Conservation (phyloP, 306 rosid genomes). For the Fragaria iinumae region DNA sequence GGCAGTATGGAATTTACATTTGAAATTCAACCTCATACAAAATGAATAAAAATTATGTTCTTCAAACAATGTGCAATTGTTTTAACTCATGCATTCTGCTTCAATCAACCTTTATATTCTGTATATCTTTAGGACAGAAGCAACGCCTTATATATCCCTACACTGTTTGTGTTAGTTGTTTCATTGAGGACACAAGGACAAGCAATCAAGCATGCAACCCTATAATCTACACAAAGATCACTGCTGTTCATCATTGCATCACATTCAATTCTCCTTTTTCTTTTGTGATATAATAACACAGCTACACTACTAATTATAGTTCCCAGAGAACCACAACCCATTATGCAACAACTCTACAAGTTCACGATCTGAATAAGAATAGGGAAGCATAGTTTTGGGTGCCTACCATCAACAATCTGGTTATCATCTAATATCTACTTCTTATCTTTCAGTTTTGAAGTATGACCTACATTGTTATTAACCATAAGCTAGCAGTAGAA, state of each 20-base stretch:
- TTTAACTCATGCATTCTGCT: neutral
- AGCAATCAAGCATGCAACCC: neutral
- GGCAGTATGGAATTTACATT: neutral
- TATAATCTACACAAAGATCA: neutral
- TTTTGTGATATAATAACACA: neutral
- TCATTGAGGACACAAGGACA: neutral
- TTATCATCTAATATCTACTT: neutral
- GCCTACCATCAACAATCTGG: neutral
- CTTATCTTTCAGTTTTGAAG: neutral
- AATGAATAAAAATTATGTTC: neutral
- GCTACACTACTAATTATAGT: neutral
- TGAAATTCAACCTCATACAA: neutral
- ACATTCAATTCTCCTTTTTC: neutral
- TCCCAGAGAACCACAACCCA: neutral
- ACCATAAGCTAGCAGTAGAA: neutral
- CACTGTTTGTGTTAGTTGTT: neutral
- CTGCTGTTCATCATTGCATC: neutral
- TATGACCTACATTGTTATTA: neutral
- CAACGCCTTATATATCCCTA: neutral
- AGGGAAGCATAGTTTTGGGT: neutral
- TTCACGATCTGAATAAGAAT: neutral
- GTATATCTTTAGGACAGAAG: neutral
- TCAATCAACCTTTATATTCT: neutral
- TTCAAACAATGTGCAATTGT: neutral
- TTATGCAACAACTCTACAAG: neutral